Conservation (phyloP, 768 basidiomycete species). For the Mrakia gelida region DNA sequence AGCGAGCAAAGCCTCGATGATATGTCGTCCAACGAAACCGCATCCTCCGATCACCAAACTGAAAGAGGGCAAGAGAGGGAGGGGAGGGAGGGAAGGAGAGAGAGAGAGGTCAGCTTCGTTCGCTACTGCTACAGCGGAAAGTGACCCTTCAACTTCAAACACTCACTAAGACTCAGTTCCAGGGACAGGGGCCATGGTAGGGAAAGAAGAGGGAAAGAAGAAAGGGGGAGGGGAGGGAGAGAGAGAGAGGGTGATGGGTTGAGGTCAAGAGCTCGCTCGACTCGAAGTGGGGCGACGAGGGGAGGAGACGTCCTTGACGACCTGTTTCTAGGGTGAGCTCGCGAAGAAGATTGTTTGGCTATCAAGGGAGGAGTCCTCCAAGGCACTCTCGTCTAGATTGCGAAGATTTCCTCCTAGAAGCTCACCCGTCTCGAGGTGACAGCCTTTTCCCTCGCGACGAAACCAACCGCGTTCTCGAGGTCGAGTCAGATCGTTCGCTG, state of each 20-base stretch:
- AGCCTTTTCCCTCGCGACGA: no score
- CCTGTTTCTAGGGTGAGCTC: neutral
- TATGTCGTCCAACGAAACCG: constrained; percentile 80
- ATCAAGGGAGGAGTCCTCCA: no score
- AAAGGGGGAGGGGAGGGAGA: neutral
- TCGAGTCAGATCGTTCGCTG: no score
- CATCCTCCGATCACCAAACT: constrained; percentile 93
- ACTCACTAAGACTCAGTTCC: constrained; percentile 33
- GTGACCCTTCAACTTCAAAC: neutral
- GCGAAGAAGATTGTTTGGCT: no score
- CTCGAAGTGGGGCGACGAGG: constrained; percentile 5
- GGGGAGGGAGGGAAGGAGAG: neutral
- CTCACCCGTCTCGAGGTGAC: no score
- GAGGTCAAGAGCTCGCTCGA: neutral
- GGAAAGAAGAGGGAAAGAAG: neutral
- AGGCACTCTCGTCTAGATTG: no score
- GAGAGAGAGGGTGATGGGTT: constrained; percentile 2
- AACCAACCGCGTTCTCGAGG: no score
- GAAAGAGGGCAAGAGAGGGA: constrained; percentile 49
- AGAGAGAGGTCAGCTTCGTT: neutral
- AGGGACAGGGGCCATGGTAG: constrained; percentile 17
- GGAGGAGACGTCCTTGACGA: neutral
- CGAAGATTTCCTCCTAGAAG: no score
- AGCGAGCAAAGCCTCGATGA: constrained; percentile 76
- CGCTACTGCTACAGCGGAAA: neutral